These are phyloP conservation scores for Penicillium sclerotiorum DNA, from an alignment of 2,329 filamentous ascomycete species.

Conservation along the genomic window DNA sequence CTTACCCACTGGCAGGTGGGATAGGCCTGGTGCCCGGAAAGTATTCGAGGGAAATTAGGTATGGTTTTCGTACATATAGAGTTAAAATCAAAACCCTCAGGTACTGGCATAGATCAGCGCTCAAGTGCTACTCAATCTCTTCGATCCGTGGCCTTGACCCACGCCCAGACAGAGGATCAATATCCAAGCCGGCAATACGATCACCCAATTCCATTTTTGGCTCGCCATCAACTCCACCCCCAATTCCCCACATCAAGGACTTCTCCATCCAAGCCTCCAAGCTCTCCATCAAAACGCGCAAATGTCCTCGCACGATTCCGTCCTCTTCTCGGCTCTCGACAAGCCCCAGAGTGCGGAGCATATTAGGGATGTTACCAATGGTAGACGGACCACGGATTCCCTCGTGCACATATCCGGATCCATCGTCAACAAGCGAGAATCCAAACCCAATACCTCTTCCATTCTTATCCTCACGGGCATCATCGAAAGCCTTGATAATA, in stretches of 20 bases:
- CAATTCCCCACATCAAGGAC: slow-evolving; percentile 43
- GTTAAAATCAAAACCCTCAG: too few species aligned
- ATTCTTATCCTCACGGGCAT: slow-evolving; percentile 33
- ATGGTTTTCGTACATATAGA: too few species aligned
- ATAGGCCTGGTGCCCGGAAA: too few species aligned
- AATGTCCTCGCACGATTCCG: slow-evolving; percentile 42
- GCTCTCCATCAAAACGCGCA: slow-evolving; percentile 44
- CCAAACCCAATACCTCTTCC: slow-evolving; percentile 41
- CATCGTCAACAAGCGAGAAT: slow-evolving; percentile 38
- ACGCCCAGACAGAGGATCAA: slow-evolving; percentile 36
- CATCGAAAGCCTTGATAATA: slow-evolving; percentile 43
- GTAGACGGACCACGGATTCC: slow-evolving; percentile 19
- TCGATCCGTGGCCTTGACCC: slow-evolving; percentile 39
- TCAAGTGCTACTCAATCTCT: slow-evolving; percentile 49
- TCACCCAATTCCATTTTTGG: slow-evolving; percentile 39
- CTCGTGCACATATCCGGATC: neutral
- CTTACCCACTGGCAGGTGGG: too few species aligned
- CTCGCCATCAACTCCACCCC: slow-evolving; percentile 16
- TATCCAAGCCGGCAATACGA: slow-evolving; percentile 40
- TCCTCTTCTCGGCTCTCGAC: slow-evolving; percentile 45
- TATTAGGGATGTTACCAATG: slow-evolving; percentile 43
- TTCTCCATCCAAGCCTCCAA: slow-evolving; percentile 49
- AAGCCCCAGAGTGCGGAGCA: slow-evolving; percentile 39
- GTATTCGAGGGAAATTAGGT: too few species aligned
- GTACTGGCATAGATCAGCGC: too few species aligned